Conservation (phyloP, 305 asterid species). For the Caryopteris hybrid region DNA sequence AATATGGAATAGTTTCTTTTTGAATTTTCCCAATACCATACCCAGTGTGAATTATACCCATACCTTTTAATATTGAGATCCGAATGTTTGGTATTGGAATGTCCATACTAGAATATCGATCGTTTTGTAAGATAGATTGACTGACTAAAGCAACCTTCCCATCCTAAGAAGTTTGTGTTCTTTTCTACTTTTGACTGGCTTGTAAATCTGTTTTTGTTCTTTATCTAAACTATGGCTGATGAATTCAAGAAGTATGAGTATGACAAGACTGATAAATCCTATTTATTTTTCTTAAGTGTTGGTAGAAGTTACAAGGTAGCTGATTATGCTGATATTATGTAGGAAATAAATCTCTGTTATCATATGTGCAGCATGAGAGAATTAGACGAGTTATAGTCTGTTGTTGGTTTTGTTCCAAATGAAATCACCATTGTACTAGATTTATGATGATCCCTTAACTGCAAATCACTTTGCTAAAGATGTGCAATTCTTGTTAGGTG, state of each 20-base stretch:
- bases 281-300: background rate
- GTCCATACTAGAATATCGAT: background rate
- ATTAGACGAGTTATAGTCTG: background rate
- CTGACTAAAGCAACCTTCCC: background rate
- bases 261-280: background rate
- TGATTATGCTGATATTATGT: background rate
- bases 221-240: background rate
- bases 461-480: background rate
- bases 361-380: background rate
- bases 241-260: background rate
- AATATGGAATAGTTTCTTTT: background rate
- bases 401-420: background rate
- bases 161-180: background rate
- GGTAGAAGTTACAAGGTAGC: background rate
- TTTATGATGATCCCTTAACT: background rate
- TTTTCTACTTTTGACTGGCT: background rate
- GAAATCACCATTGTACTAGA: background rate
- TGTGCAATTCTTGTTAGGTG: slow-evolving; percentile 49
- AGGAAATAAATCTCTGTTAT: background rate
- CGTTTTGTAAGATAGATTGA: background rate
- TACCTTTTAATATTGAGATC: background rate
- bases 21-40: background rate
- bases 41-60: background rate
- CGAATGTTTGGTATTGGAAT: background rate
- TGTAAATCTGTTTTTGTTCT: background rate